Percentiles rank a stretch among this genome's conserved stretches.
Evolutionary conservation across 805 yeast species (phyloP).

Genomic region (Kodamaea fukazawae): DNA sequence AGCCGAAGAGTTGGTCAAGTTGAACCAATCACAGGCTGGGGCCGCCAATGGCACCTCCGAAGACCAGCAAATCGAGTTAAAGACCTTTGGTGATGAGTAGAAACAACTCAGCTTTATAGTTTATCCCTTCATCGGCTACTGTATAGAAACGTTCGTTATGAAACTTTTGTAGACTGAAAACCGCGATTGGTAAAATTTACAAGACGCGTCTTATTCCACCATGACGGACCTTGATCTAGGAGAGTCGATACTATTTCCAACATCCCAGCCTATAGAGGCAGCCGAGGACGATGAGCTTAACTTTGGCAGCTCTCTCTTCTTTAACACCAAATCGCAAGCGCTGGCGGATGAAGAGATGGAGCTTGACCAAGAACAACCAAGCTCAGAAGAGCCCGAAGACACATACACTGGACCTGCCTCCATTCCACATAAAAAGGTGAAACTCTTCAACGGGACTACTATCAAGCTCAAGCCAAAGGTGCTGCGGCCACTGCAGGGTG

Average conservation of each 20-base stretch:
- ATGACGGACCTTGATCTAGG: constrained; percentile 4
- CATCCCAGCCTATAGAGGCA: background rate
- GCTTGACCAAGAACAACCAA: too few relatives aligned
- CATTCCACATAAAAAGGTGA: constrained; percentile 9
- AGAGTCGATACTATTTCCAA: constrained; percentile 2
- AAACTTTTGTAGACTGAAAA: background rate
- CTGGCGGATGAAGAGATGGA: too few relatives aligned
- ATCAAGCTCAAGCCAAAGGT: constrained; percentile 10
- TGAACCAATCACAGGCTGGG: constrained; percentile 7
- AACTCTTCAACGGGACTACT: constrained; percentile 10
- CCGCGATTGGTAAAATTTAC: background rate
- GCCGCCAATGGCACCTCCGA: constrained; percentile 8
- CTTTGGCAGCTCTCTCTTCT: constrained; percentile 2
- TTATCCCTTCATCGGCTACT: too few relatives aligned
- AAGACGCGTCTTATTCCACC: background rate
- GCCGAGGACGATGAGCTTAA: constrained; percentile 1
- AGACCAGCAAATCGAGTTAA: constrained; percentile 42
- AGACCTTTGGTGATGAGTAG: constrained; percentile 41
- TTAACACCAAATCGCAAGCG: background rate
- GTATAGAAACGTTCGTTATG: too few relatives aligned
- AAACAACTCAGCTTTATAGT: background rate
- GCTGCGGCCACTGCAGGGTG: constrained; percentile 7
- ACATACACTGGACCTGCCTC: constrained; percentile 5
- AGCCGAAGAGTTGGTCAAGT: constrained; percentile 45
- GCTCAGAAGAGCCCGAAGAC: background rate